Evolutionary conservation across 352 stramenopile species (phyloP), one percentile per base, ranked within the genome.

Genomic region (Pseudoperonospora humuli): DNA sequence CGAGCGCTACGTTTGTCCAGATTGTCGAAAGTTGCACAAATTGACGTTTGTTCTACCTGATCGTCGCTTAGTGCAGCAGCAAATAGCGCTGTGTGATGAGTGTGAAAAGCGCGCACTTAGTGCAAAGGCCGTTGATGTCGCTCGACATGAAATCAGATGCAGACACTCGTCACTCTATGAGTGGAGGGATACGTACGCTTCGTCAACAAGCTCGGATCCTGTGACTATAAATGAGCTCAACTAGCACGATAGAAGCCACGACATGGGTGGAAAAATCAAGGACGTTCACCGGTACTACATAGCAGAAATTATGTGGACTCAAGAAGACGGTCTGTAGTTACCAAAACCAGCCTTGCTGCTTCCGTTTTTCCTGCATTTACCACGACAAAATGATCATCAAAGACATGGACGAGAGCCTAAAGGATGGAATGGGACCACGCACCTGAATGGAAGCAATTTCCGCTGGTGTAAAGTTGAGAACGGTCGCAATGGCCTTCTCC

Each of bases 401-500:
- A 42, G 20, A 18, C 43, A 23, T 27, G 26, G 2, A 33, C n/a
- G n/a, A n/a, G n/a, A n/a, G n/a, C n/a, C n/a, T n/a, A n/a, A n/a
- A n/a, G n/a, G n/a, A n/a, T n/a, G n/a, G n/a, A n/a, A n/a, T n/a
- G n/a, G n/a, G n/a, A n/a, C 13, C 17, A 25, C 31, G 14, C 5
- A 80, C 69, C 69, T 83, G 70, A 31, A 87, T 67, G 3, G 69
- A 61, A 36, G 64, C 57, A 29, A 84, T 46, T 57, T 93, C 78
- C 10, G 64, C 47, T 19, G 76, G 63, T 25, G 81, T 74, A 46
- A 93, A 93, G 50, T 93, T 86, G 20, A 93, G 69, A 46, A 93
- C 76, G 5, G 81, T 93, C 18, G 78, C 75, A 33, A 93, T 93
- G 11, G 81, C 81, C 44, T 87, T 91, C 61, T 93, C 81, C 78